A percentile compares a stretch with the other conserved stretches of the same genome.
These are phyloP conservation scores for Phytophthora pinifolia DNA, from an alignment of 352 stramenopile genomes.

Conservation along the genomic window DNA sequence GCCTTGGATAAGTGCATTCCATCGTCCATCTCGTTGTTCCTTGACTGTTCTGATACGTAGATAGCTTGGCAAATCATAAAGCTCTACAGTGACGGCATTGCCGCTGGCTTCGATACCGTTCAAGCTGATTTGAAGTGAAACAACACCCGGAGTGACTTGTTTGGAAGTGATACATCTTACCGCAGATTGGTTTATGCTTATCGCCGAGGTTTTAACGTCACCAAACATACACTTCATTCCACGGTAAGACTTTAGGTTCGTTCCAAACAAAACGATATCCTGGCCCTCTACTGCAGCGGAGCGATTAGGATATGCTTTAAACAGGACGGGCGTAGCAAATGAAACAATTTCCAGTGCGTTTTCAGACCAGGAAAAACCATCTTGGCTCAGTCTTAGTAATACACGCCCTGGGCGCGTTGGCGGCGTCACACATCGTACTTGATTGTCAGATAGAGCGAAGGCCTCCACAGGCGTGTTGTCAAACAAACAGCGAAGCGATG, in stretches of 20 bases:
- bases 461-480: constrained; percentile 22
- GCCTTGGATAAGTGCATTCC: constrained; percentile 16
- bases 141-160: background rate
- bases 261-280: constrained; percentile 37
- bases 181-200: constrained; percentile 28
- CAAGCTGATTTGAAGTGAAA: constrained; percentile 34
- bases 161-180: constrained; percentile 38
- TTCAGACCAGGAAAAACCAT: constrained; percentile 41
- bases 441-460: constrained; percentile 25
- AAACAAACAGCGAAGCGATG: constrained; percentile 44
- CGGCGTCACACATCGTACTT: constrained; percentile 37
- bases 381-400: constrained; percentile 33
- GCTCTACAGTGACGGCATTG: constrained; percentile 25
- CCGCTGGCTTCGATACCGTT: constrained; percentile 42
- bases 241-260: constrained; percentile 35
- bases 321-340: constrained; percentile 38
- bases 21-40: constrained; percentile 8
- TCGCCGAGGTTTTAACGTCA: constrained; percentile 20
- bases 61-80: constrained; percentile 14
- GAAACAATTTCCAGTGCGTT: constrained; percentile 25
- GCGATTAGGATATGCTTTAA: constrained; percentile 23
- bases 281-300: constrained; percentile 8
- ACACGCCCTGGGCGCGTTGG: constrained; percentile 23
- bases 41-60: constrained; percentile 15
- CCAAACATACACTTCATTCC: constrained; percentile 41